Evolutionary conservation across 78 protist genomes (phyloP).

Genomic region (Reticulomyxa filosa): DNA sequence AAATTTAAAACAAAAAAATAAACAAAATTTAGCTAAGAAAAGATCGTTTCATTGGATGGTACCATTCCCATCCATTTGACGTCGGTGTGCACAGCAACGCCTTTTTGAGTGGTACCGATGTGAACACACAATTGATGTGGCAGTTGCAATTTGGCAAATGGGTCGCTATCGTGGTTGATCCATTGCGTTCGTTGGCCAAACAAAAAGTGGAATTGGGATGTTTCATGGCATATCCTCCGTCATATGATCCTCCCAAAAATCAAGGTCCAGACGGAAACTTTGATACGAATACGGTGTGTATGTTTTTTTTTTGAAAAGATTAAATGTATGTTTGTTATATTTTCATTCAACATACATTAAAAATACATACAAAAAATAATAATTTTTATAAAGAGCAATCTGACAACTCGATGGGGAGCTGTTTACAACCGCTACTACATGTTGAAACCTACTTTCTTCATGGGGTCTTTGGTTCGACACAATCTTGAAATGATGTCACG

Average conservation of each 20-base stretch:
- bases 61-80: slow-evolving; percentile 12
- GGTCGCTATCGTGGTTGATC: background rate
- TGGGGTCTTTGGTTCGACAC: background rate
- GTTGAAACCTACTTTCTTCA: background rate
- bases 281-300: background rate
- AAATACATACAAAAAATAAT: too few species aligned
- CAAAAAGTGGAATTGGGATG: background rate
- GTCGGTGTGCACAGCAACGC: background rate
- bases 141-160: too few species aligned
- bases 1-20: too few species aligned
- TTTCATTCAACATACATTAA: too few species aligned
- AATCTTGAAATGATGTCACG: background rate
- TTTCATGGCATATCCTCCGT: background rate
- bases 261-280: background rate
- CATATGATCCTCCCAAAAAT: background rate
- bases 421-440: background rate
- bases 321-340: too few species aligned
- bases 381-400: too few species aligned
- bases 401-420: background rate
- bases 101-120: background rate
- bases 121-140: too few species aligned
- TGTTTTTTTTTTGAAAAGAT: too few species aligned
- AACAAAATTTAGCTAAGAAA: too few species aligned
- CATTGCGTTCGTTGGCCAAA: slow-evolving; percentile 1
- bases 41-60: slow-evolving; percentile 3